Conservation (phyloP, 2,329 filamentous ascomycete species). For the Colletotrichum sp. region DNA sequence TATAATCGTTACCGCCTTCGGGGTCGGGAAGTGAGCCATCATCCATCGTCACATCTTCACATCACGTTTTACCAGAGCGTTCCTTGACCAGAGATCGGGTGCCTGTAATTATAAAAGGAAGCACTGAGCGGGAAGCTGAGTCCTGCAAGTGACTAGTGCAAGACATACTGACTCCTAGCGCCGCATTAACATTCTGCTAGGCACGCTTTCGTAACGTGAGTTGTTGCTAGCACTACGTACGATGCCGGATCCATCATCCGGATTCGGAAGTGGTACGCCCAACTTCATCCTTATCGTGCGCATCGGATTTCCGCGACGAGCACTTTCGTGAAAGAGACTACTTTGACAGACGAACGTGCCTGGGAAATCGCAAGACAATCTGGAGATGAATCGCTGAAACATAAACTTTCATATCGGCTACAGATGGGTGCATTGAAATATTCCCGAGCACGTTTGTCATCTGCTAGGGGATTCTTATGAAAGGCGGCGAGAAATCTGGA, state of each 20-base stretch:
- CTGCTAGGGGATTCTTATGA: not conserved
- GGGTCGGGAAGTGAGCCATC: constrained; percentile 17
- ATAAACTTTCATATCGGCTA: not conserved
- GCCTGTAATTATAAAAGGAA: not conserved
- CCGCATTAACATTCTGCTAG: not conserved
- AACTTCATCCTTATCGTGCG: not conserved
- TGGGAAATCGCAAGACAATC: not conserved
- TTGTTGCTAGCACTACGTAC: not conserved
- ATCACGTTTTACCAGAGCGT: not conserved
- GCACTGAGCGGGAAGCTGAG: not conserved
- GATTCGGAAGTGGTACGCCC: constrained; percentile 1
- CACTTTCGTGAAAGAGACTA: not conserved
- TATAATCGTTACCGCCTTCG: constrained; percentile 20
- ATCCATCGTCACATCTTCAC: constrained; percentile 7
- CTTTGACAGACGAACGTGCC: not conserved
- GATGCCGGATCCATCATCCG: constrained; percentile 9
- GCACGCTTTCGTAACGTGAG: not conserved
- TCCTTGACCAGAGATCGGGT: not conserved
- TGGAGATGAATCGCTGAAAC: not conserved
- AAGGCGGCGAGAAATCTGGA: not conserved
- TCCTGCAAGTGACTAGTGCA: not conserved
- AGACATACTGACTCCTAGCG: constrained; percentile 8
- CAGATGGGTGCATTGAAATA: not conserved
- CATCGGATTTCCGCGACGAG: not conserved
- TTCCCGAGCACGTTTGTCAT: not conserved